A percentile compares a stretch with the other conserved stretches of the same genome.
Conservation (phyloP, 108 stramenopile species). For the Epipyxis sp. region DNA sequence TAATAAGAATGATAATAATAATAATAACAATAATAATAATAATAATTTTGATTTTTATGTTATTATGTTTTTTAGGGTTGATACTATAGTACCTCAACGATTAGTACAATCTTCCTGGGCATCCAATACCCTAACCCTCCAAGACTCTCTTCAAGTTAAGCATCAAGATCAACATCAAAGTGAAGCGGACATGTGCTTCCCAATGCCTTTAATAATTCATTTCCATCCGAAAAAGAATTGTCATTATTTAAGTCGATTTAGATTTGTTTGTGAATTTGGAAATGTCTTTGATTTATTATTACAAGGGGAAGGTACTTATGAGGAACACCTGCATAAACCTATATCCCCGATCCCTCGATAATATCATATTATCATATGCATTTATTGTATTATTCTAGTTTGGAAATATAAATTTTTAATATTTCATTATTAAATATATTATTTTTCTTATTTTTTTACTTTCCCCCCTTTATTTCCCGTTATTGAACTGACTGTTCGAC, state of each 20-base stretch:
- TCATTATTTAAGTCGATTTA: conserved; percentile 52
- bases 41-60: too few relatives aligned
- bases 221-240: conserved; percentile 44
- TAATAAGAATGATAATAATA: too few relatives aligned
- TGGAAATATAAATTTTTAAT: too few relatives aligned
- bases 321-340: conserved; percentile 35
- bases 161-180: conserved; percentile 6
- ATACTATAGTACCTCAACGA: not conserved
- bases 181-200: conserved; percentile 30
- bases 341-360: conserved; percentile 20
- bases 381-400: too few relatives aligned
- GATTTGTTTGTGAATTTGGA: conserved; percentile 42
- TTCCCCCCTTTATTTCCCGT: too few relatives aligned
- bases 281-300: conserved; percentile 49
- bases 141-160: conserved; percentile 2
- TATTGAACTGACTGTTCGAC: too few relatives aligned
- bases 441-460: too few relatives aligned
- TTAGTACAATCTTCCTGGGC: conserved; percentile 25
- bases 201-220: conserved; percentile 38
- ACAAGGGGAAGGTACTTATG: conserved; percentile 45
- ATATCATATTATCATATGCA: too few relatives aligned
- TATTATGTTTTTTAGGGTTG: not conserved
- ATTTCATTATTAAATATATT: too few relatives aligned
- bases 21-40: too few relatives aligned
- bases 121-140: conserved; percentile 9